Percentiles rank a stretch among this genome's conserved stretches.
phyloP scores from a whole-genome alignment of 148 eudicot genomes.

The Persicaria tinctoria region DNA sequence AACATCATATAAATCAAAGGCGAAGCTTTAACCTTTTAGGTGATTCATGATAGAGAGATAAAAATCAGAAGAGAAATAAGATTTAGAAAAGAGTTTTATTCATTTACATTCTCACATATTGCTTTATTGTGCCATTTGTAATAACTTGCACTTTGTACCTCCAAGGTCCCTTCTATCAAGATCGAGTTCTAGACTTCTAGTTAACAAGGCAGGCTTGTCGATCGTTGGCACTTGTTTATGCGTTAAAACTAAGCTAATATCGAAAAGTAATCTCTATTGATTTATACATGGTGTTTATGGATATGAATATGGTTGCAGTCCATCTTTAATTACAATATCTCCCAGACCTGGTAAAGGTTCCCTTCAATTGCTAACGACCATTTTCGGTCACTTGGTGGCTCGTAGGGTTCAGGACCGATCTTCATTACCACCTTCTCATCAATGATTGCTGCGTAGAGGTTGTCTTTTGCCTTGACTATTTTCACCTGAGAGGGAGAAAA shows the following conservation, averaged over 20 bases:
- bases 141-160: neutral
- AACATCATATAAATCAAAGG: no score
- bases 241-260: neutral
- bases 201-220: neutral
- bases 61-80: no score
- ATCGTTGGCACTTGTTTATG: neutral
- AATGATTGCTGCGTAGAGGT: slow-evolving; percentile 79
- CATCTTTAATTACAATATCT: slow-evolving; percentile 20
- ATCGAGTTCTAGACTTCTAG: no score
- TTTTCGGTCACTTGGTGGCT: slow-evolving; percentile 47
- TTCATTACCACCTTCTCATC: slow-evolving; percentile 85
- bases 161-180: neutral
- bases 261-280: neutral
- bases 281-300: neutral
- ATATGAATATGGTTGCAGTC: neutral
- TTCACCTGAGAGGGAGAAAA: slow-evolving; percentile 33
- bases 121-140: neutral
- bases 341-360: slow-evolving; percentile 84
- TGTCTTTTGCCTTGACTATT: slow-evolving; percentile 71
- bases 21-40: no score
- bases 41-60: no score
- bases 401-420: slow-evolving; percentile 86
- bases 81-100: no score
- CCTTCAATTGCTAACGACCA: slow-evolving; percentile 81
- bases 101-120: neutral